Conservation (phyloP, 2,329 filamentous ascomycete genomes). For the Emmonsia crescens region DNA sequence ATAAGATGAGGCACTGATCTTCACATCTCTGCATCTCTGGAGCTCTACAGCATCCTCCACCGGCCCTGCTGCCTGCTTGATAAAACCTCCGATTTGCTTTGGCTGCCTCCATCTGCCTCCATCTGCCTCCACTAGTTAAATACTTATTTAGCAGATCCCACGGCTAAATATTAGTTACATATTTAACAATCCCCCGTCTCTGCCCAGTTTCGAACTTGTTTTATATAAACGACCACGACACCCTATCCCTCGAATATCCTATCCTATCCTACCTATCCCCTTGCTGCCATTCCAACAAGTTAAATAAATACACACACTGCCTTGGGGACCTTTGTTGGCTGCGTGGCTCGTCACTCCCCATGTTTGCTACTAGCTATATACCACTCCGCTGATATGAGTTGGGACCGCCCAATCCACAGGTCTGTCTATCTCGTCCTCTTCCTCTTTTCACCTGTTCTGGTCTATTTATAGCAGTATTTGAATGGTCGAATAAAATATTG, state of each 20-base stretch:
- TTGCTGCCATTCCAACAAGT: neutral
- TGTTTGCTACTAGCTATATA: constrained; percentile 28
- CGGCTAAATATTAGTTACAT: no score
- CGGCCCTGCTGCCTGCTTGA: constrained; percentile 4
- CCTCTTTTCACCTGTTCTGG: neutral
- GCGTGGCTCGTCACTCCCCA: constrained; percentile 21
- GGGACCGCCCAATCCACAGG: constrained; percentile 38
- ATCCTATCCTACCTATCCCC: neutral
- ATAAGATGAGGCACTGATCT: neutral
- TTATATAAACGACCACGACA: neutral
- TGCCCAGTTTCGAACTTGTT: neutral
- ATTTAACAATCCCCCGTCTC: neutral
- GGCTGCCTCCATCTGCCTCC: no score
- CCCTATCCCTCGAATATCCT: neutral
- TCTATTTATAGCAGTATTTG: neutral
- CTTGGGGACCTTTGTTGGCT: constrained; percentile 20
- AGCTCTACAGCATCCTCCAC: neutral
- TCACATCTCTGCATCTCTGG: neutral
- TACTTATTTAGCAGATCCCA: neutral
- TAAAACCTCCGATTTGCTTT: neutral
- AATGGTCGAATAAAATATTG: neutral
- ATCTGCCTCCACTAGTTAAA: neutral
- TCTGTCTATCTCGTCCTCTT: constrained; percentile 28
- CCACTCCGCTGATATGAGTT: constrained; percentile 36
- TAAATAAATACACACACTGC: neutral